Evolutionary conservation across 129 eudicot species (phyloP).

Genomic region (Cynara cardunculus): DNA sequence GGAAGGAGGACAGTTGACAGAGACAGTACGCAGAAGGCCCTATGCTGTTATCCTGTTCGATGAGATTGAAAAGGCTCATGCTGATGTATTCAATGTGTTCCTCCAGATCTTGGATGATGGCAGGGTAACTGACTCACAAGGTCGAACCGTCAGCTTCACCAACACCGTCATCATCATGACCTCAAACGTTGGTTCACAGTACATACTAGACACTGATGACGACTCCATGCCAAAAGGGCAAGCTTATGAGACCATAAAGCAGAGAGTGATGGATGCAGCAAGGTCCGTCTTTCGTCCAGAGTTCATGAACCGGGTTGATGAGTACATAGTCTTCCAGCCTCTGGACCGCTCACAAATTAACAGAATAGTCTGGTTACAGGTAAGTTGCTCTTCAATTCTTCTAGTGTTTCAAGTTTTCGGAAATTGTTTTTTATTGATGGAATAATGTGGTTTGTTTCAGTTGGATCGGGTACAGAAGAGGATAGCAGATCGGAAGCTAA

Average conservation of each 20-base stretch:
- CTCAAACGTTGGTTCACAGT: slow-evolving; percentile 95
- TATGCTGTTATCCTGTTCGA: slow-evolving; percentile 92
- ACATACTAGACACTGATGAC: slow-evolving; percentile 75
- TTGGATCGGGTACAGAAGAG: slow-evolving; percentile 83
- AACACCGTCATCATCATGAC: slow-evolving; percentile 96
- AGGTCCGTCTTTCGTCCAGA: slow-evolving; percentile 84
- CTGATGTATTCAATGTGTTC: slow-evolving; percentile 91
- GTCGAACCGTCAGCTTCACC: slow-evolving; percentile 95
- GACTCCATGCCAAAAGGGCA: slow-evolving; percentile 51
- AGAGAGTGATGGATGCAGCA: slow-evolving; percentile 93
- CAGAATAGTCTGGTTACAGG: slow-evolving; percentile 86
- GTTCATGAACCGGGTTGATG: slow-evolving; percentile 98
- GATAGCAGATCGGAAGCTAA: slow-evolving; percentile 77
- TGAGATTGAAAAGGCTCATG: slow-evolving; percentile 94
- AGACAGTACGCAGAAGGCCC: slow-evolving; percentile 84
- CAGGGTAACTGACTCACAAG: slow-evolving; percentile 96
- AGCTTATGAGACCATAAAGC: slow-evolving; percentile 76
- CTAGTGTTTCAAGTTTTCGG: not conserved
- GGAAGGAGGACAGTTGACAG: slow-evolving; percentile 98
- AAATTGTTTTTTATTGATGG: not conserved
- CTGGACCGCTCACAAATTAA: slow-evolving; percentile 90
- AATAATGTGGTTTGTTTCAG: slow-evolving; percentile 30
- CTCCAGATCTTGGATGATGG: slow-evolving; percentile 97
- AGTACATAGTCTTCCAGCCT: slow-evolving; percentile 95
- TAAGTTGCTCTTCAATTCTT: slow-evolving; percentile 4